Base-by-base conservation (phyloP, 768 basidiomycete species). In the Boletus rubescentipes region DNA sequence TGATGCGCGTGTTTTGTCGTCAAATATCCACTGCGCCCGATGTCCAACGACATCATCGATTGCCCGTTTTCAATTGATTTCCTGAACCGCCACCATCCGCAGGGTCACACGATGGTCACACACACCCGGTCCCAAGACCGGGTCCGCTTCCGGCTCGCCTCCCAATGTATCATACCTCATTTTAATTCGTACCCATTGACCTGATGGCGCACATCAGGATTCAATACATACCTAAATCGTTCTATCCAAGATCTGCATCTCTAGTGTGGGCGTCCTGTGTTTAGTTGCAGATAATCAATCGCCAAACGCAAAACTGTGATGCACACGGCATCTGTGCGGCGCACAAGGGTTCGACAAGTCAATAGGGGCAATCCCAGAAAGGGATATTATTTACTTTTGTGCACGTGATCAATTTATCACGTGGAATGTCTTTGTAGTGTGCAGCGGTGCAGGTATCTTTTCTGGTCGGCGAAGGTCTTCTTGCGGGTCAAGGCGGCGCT, bases 1-100 rank as follows among this genome's bases (percentile, higher is more conserved):
- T 70, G 68, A 70, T 70, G 70, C 70, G 68, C 68, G 70, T 70
- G 68, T 68, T 66, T 43, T 45, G 53, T 64, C 56, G 58, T 68
- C 66, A 65, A 65, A 67, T 67, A 41, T 49, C 53, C 46, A 65
- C 67, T 69, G 54, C 66, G 68, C 50, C 65, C 63, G 67, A 67
- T 69, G 51, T 57, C 38, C 35, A 62, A 61, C 46, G 46, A 53
- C 46, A 32, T 36, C 58, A 55, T 56, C 45, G 54, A 55, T 64
- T 46, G 38, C 29, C 44, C 46, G 52, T 38, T 46, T 56, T 60
- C 51, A 53, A 56, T 65, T 50, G 60, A 46, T 30, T 50, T 52
- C 47, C 34, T 38, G 46, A 26, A 46, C 37, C 23, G 56, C 59
- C 57, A 51, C 44, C 2, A 31, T 54, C 39, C 42, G 58, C n/a